Evolutionary conservation across 1,284 basidiomycete species (phyloP).

Genomic region (Apiotrichum porosum): DNA sequence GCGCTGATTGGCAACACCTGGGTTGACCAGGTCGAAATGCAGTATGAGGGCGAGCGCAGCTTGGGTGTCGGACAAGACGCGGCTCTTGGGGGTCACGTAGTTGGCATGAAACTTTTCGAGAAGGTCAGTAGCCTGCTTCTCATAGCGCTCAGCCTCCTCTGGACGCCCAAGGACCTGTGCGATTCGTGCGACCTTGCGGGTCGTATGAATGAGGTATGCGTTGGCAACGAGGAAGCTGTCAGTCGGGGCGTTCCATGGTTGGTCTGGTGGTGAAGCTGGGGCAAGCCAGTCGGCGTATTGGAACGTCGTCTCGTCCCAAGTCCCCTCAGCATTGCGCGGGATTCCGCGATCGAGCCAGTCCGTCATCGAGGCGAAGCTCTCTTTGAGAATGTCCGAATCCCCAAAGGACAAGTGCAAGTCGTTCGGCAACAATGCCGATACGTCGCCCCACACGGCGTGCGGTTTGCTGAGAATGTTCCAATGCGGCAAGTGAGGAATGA

Average conservation of each 20-base stretch:
- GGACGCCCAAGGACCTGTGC: constrained; percentile 21
- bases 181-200: constrained; percentile 20
- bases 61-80: constrained; percentile 33
- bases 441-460: constrained; percentile 25
- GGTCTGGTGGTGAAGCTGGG: constrained; percentile 28
- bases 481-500: constrained; percentile 21
- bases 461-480: neutral
- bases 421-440: constrained; percentile 24
- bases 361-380: constrained; percentile 29
- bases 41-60: constrained; percentile 28
- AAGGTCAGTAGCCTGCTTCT: constrained; percentile 12
- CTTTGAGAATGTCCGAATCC: constrained; percentile 19
- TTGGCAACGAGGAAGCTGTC: constrained; percentile 31
- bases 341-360: constrained; percentile 41
- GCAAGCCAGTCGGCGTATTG: constrained; percentile 40
- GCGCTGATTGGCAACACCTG: neutral
- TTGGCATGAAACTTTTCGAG: constrained; percentile 20
- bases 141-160: constrained; percentile 14
- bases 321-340: constrained; percentile 15
- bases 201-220: constrained; percentile 32
- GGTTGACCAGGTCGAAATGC: constrained; percentile 23
- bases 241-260: constrained; percentile 2
- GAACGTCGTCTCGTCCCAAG: constrained; percentile 17
- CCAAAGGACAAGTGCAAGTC: constrained; percentile 29
- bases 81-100: constrained; percentile 27